Evolutionary conservation across 139 green algal genomes (phyloP).

Genomic region (Chlamydomonas applanata): DNA sequence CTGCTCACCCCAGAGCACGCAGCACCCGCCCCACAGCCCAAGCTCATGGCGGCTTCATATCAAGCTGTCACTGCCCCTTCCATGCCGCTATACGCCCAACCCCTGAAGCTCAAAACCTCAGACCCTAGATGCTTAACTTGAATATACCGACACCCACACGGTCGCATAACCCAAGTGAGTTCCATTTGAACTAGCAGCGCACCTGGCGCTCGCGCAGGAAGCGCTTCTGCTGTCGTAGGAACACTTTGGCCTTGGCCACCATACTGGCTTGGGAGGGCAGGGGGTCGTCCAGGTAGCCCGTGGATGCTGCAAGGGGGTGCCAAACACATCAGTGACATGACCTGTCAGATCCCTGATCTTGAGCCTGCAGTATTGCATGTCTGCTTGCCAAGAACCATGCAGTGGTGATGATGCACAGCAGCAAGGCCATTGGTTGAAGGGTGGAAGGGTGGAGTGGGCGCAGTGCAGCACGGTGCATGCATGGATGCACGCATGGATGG

Average conservation of each 20-base stretch:
- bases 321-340: neutral
- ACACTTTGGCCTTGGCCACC: neutral
- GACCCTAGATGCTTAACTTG: too few species aligned
- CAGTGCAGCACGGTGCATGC: neutral
- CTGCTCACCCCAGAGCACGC: too few species aligned
- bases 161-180: constrained; percentile 1
- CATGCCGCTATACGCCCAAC: too few species aligned
- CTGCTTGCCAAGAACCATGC: neutral
- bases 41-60: neutral
- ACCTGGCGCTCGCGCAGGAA: constrained; percentile 18
- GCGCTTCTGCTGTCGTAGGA: constrained; percentile 20
- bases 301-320: too few species aligned
- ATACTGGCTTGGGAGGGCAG: constrained; percentile 15
- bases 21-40: neutral
- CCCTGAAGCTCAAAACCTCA: too few species aligned
- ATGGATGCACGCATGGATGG: too few species aligned
- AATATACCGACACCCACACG: too few species aligned
- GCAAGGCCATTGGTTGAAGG: too few species aligned
- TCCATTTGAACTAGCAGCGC: neutral
- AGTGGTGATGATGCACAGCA: too few species aligned
- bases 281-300: neutral
- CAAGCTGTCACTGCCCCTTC: too few species aligned
- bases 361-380: constrained; percentile 14
- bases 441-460: neutral
- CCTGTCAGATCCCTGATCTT: neutral